Conservation (phyloP, 768 basidiomycete genomes). For the Rhodotorula babjevae region DNA sequence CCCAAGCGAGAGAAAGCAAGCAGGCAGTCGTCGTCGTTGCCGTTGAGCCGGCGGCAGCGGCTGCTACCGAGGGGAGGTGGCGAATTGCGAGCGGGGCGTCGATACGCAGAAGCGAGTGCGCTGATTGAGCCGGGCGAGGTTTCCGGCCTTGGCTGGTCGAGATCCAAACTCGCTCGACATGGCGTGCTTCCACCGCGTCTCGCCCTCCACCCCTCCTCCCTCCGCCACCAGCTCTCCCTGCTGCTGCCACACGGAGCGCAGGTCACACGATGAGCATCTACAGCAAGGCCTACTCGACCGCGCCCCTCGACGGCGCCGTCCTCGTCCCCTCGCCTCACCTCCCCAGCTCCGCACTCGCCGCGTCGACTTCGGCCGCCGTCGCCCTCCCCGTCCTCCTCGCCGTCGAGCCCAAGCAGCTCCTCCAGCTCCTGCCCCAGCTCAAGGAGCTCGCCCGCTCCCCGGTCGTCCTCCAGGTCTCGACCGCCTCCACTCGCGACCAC, state of each 20-base stretch:
- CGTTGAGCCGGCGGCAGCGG: too few species aligned
- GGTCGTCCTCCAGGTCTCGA: constrained; percentile 67
- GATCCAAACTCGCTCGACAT: too few species aligned
- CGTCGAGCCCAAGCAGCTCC: constrained; percentile 22
- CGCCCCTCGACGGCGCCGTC: constrained; percentile 15
- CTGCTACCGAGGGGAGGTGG: too few species aligned
- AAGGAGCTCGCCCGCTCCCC: constrained; percentile 61
- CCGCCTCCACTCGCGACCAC: constrained; percentile 56
- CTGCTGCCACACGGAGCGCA: too few species aligned
- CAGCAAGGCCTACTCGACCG: constrained; percentile 11
- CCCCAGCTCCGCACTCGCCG: constrained; percentile 11
- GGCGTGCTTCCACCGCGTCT: too few species aligned
- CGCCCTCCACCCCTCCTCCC: neutral
- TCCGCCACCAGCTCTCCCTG: neutral
- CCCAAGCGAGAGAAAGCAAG: too few species aligned
- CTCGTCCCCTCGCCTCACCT: constrained; percentile 28
- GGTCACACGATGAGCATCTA: constrained; percentile 13
- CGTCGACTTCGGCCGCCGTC: neutral
- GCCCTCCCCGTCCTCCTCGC: constrained; percentile 22
- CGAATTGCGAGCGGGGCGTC: too few species aligned
- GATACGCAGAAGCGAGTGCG: too few species aligned
- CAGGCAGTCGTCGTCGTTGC: too few species aligned
- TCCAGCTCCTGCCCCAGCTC: constrained; percentile 28
- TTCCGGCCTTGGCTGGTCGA: too few species aligned
- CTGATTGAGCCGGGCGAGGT: too few species aligned